Evolutionary conservation across 106 monocot species (phyloP).

Genomic region (Apostasia ramifera): DNA sequence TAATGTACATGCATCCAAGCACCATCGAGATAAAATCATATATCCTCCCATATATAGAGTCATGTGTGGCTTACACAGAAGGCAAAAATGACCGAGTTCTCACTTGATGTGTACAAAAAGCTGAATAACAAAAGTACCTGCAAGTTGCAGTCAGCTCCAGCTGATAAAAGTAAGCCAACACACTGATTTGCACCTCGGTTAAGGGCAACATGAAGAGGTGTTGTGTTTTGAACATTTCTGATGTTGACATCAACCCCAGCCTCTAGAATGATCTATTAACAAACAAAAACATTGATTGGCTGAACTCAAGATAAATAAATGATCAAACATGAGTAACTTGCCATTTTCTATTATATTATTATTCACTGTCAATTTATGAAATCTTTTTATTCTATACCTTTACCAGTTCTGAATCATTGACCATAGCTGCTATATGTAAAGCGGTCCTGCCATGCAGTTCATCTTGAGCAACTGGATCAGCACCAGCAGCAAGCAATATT

Average conservation of each 20-base stretch:
- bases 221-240: slow-evolving; percentile 83
- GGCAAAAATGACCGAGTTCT: not conserved
- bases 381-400: slow-evolving; percentile 40
- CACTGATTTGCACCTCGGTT: slow-evolving; percentile 91
- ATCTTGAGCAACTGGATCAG: slow-evolving; percentile 90
- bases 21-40: too few relatives aligned
- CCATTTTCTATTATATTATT: too few relatives aligned
- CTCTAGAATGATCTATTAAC: slow-evolving; percentile 72
- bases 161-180: slow-evolving; percentile 88
- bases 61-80: not conserved
- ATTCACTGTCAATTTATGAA: not conserved
- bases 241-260: slow-evolving; percentile 95
- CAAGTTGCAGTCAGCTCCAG: slow-evolving; percentile 93
- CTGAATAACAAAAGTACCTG: slow-evolving; percentile 44
- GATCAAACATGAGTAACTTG: not conserved
- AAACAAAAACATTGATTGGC: not conserved
- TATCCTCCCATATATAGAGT: too few relatives aligned
- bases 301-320: not conserved
- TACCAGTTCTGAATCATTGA: slow-evolving; percentile 86
- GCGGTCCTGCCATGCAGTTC: slow-evolving; percentile 71
- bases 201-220: slow-evolving; percentile 88
- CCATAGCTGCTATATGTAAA: slow-evolving; percentile 91
- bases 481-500: slow-evolving; percentile 85
- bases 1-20: too few relatives aligned
- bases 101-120: not conserved